These are phyloP conservation scores for Yamadazyma kanchanaburiensis DNA, from an alignment of 1,139 yeast species.

Conservation along the genomic window DNA sequence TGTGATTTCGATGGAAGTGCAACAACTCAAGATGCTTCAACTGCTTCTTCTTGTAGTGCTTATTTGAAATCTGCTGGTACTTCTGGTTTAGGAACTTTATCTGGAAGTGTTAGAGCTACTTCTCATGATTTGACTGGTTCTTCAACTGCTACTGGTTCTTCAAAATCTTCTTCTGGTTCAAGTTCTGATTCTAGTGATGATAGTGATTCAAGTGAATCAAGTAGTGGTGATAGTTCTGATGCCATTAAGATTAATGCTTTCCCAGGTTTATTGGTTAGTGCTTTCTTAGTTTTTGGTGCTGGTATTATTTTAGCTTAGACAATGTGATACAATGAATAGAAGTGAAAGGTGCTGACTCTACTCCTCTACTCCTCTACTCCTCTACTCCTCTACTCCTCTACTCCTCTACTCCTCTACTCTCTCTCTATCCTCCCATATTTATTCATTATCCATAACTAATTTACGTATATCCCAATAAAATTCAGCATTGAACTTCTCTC, in stretches of 20 bases:
- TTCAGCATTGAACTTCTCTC: slow-evolving; percentile 27
- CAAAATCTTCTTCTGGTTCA: slow-evolving; percentile 19
- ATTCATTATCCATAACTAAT: slow-evolving; percentile 45
- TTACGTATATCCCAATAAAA: slow-evolving; percentile 53
- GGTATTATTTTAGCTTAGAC: slow-evolving; percentile 13
- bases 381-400: too few relatives aligned
- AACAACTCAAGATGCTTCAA: slow-evolving; percentile 24
- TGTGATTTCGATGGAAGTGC: slow-evolving; percentile 45
- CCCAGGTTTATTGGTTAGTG: slow-evolving; percentile 14
- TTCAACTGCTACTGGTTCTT: slow-evolving; percentile 13
- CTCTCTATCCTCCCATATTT: slow-evolving; percentile 1
- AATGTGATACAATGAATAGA: slow-evolving; percentile 1
- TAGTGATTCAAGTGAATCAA: slow-evolving; percentile 16
- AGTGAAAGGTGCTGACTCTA: not conserved
- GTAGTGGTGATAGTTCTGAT: slow-evolving; percentile 16
- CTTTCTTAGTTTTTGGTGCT: slow-evolving; percentile 16
- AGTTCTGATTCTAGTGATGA: slow-evolving; percentile 14
- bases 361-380: too few relatives aligned
- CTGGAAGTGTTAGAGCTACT: slow-evolving; percentile 22
- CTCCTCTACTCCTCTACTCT: too few relatives aligned
- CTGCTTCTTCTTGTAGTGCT: slow-evolving; percentile 31
- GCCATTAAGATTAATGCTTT: slow-evolving; percentile 12
- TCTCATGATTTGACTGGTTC: slow-evolving; percentile 12
- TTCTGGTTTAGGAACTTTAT: slow-evolving; percentile 23
- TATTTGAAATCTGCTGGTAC: slow-evolving; percentile 24